Base-by-base conservation (phyloP, 495 filamentous ascomycete genomes). In the Bacidia rubella region DNA sequence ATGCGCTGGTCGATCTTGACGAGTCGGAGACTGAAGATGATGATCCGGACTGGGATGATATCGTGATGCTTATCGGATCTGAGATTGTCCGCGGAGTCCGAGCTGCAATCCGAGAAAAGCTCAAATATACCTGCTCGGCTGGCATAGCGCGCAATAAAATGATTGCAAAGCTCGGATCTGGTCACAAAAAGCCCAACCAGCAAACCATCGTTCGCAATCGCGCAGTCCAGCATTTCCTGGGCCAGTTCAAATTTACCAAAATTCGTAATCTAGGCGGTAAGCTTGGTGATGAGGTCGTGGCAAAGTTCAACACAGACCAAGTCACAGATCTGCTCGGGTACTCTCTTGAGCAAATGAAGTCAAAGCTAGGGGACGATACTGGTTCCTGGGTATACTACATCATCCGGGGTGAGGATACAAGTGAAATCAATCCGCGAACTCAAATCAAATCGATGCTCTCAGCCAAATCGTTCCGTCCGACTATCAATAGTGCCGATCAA, bases 401-500 rank as follows among this genome's bases (percentile, higher is more conserved):
- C 19, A 81, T 96, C 41, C 81, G 93, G 0, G 92, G 92, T 0
- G 80, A 87, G 48, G 92, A 98, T 63, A 65, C 68, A 39, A 93
- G 83, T 61, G 88, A 95, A 67, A 88, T 97, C 58, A 95, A 87
- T 60, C 74, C 89, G 32, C 78, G 92, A 53, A 95, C 88, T 11
- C 85, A 89, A 60, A 94, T 95, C 64, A 96, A 97, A 62, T 90
- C 85, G 20, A 98, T 98, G 92, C 75, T 96, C n/a, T 94, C 87
- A 1, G 90, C 92, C 42, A 98, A 98, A 62, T 92, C 88, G 0
- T 98, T 98, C 58, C 77, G 88, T 4, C 92, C 92, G 1, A 81
- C 73, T 54, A 87, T 98, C 61, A 86, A 80, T 57, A 79, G 71
- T 12, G 65, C 76, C n/a, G 88, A 92, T 22, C 86, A 94, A 65